These are phyloP conservation scores for Alternaria sp. DNA, from an alignment of 2,329 filamentous ascomycete species.

Conservation along the genomic window DNA sequence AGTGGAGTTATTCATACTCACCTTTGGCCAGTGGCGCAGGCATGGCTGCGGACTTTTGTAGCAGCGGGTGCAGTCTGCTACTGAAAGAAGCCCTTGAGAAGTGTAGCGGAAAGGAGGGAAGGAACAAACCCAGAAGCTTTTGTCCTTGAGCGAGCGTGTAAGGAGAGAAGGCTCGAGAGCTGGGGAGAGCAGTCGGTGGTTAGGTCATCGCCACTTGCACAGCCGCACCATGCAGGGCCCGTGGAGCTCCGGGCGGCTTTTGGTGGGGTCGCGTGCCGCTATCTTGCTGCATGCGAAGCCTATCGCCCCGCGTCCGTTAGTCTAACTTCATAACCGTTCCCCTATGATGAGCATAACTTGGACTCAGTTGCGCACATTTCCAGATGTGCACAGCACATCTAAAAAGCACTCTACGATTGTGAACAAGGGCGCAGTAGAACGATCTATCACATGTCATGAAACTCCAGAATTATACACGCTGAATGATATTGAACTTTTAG, in stretches of 20 bases:
- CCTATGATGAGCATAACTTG: neutral
- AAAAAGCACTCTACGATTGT: neutral
- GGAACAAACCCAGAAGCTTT: neutral
- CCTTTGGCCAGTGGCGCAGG: slow-evolving; percentile 55
- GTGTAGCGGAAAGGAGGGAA: neutral
- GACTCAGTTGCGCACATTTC: neutral
- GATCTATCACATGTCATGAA: neutral
- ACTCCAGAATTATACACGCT: neutral
- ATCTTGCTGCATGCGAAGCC: slow-evolving; percentile 1
- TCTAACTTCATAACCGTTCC: neutral
- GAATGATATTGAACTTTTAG: neutral
- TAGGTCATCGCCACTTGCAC: slow-evolving; percentile 16
- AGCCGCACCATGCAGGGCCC: slow-evolving; percentile 18
- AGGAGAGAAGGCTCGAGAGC: slow-evolving; percentile 9
- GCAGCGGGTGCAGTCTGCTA: slow-evolving; percentile 1
- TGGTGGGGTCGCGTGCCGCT: slow-evolving; percentile 18
- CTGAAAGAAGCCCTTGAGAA: no score
- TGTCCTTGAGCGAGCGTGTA: neutral
- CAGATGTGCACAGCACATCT: neutral
- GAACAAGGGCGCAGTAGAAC: neutral
- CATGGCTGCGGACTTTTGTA: slow-evolving; percentile 30
- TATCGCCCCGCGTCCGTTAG: slow-evolving; percentile 4
- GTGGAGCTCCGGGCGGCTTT: slow-evolving; percentile 5
- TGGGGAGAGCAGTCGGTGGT: slow-evolving; percentile 4
- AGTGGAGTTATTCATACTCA: slow-evolving; percentile 36